Base-by-base conservation (phyloP, 257 asterid genomes). In the Ophiorrhiza pumila region DNA sequence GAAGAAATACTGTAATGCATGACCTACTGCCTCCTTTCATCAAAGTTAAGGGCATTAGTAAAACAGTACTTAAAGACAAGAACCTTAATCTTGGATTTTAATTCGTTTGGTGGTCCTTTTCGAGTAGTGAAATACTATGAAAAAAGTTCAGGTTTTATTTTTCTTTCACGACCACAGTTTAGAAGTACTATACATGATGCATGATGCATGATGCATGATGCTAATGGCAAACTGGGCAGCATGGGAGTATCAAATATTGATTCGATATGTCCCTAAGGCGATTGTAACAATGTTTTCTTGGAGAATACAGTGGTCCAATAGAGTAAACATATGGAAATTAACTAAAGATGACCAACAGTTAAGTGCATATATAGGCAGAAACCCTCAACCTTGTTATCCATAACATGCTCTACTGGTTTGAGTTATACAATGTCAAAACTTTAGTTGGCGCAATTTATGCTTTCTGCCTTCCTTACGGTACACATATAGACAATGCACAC, bases 201-300 rank as follows among this genome's bases (percentile, higher is more conserved):
- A n/a, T n/a, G n/a, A n/a, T n/a, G n/a, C n/a, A n/a, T n/a, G 7
- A 37, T 2, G 7, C 7, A 37, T 37, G 42, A 37, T 37, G 42
- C 42, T 37, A 37, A 37, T 37, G 42, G 42, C 42, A 37, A n/a
- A 37, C 42, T 37, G 4, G n/a, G 55, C 4, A n/a, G 55, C n/a
- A 34, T 59, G 65, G 65, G 65, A 59, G 35, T 34, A 37, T n/a
- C 29, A 49, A 20, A 47, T 72, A 53, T 63, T 49, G 71, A 39
- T 64, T 50, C 34, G n/a, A n/a, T 17, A 50, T 65, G 72, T 64
- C 35, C 41, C 71, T 62, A 52, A 25, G 65, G 45, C 53, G 22
- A 61, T 45, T 47, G 63, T 49, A 62, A 37, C 37, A 3, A 50
- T 74, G 65, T 74, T 74, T 74, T 74, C 78, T 74, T 46, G 74